These are phyloP conservation scores for Annulohypoxylon nitens DNA, from an alignment of 495 filamentous ascomycete genomes.

Conservation along the genomic window DNA sequence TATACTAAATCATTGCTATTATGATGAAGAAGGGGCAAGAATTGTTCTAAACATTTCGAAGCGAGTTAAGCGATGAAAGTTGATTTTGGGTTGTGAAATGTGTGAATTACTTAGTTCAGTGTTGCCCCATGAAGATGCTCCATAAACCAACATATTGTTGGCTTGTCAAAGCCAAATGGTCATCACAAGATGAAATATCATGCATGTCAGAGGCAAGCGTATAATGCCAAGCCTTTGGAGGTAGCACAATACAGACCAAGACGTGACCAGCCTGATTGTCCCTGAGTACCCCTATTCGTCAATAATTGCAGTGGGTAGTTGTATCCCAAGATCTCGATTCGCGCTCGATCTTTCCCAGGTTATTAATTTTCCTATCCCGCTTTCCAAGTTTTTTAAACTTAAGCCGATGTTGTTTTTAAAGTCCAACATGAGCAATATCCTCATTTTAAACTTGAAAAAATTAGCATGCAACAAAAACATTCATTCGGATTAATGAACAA, in stretches of 20 bases:
- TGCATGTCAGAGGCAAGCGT: constrained; percentile 5
- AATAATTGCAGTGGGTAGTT: constrained; percentile 2
- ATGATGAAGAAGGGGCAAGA: not conserved
- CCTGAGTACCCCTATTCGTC: too few relatives aligned
- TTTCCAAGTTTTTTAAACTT: not conserved
- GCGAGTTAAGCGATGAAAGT: not conserved
- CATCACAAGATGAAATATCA: not conserved
- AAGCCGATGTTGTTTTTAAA: not conserved
- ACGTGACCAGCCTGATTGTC: not conserved
- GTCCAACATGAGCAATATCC: not conserved
- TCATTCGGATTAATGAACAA: too few relatives aligned
- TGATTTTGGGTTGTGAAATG: not conserved
- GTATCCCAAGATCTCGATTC: constrained; percentile 1
- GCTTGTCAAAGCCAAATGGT: not conserved
- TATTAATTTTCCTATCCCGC: not conserved
- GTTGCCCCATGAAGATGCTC: not conserved
- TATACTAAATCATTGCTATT: not conserved
- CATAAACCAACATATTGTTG: not conserved
- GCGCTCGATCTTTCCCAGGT: not conserved
- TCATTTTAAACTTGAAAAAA: not conserved
- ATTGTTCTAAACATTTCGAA: not conserved
- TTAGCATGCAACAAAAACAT: too few relatives aligned
- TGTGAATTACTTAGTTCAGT: not conserved
- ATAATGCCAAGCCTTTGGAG: constrained; percentile 1
- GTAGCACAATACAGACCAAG: constrained; percentile 12